Base-by-base conservation (phyloP, 176 grass and related monocot species). In the Carex littledalei region DNA sequence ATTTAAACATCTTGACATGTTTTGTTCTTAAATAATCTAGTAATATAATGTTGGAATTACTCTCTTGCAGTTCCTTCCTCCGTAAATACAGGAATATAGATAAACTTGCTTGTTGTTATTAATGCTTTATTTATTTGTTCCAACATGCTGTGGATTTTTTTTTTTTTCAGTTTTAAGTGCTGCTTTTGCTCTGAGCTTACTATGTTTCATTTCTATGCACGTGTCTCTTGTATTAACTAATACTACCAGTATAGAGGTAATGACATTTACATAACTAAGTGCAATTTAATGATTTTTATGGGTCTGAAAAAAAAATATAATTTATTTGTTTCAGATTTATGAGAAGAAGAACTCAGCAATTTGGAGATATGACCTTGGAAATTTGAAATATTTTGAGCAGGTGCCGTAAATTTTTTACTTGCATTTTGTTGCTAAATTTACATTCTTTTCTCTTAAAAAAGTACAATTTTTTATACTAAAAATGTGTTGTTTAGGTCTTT, bases 211-310 rank as follows among this genome's bases (percentile, higher is more conserved):
- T 14, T 61, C 80, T 54, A 93, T 98, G 91, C 89, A 98, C 32
- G 26, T 9, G 0, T 86, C 94, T 77, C 92, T 92, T 87, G 89
- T 82, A 77, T 78, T 86, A 57, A 91, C 79, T 77, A 94, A 98
- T 60, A 93, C 95, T 0, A 98, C 88, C 67, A 88, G 92, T 32
- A 88, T 98, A 81, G 95, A 98, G 95, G 95, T 98, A 91, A 89
- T 78, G 49, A 1, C 65, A 16, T 85, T 31, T 85, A 88, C 16
- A 55, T 77, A 55, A 50, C 12, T 32, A 5, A 77, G 43, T 29
- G 18, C 52, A 82, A 69, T 82, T 65, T 61, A 32, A 41, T 63
- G 56, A 63, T 65, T 82, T 41, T 18, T 21, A 82, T 14, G 79
- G 62, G 17, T 37, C 43, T 49, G 43, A 43, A 66, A 81, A 65